Evolutionary conservation across 2,329 filamentous ascomycete species (phyloP).

Genomic region (Hymenoscyphus fructigenus): DNA sequence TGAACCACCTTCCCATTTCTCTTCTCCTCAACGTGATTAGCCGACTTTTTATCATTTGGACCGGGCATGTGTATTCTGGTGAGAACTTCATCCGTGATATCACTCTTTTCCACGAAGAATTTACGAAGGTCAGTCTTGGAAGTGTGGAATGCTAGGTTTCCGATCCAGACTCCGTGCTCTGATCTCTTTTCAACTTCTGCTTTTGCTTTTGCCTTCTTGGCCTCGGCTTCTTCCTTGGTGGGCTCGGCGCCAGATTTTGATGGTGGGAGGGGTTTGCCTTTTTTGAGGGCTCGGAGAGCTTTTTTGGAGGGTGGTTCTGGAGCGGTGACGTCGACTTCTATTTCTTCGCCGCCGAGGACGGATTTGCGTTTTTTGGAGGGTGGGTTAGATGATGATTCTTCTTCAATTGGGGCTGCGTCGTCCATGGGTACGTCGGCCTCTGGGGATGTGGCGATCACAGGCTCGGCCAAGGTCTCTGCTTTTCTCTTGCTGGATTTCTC

Average conservation of each 20-base stretch:
- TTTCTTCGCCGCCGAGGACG: slow-evolving; percentile 53
- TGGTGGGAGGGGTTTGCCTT: slow-evolving; percentile 61
- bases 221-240: slow-evolving; percentile 42
- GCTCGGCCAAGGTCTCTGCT: slow-evolving; percentile 21
- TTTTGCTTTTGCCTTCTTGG: slow-evolving; percentile 42
- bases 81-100: slow-evolving; percentile 68
- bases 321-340: slow-evolving; percentile 86
- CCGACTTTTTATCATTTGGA: slow-evolving; percentile 44
- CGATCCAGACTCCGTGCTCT: slow-evolving; percentile 89
- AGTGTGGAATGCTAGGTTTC: slow-evolving; percentile 84
- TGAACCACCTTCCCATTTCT: slow-evolving; percentile 33
- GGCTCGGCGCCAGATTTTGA: slow-evolving; percentile 43
- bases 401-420: slow-evolving; percentile 3
- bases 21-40: slow-evolving; percentile 35
- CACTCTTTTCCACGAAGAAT: slow-evolving; percentile 75
- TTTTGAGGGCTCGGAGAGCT: slow-evolving; percentile 85
- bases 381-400: slow-evolving; percentile 17
- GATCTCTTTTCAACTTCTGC: slow-evolving; percentile 60
- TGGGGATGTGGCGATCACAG: slow-evolving; percentile 1
- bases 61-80: slow-evolving; percentile 66
- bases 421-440: neutral
- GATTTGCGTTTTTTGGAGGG: slow-evolving; percentile 67
- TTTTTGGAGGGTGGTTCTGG: slow-evolving; percentile 96
- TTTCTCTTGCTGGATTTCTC: slow-evolving; percentile 32
- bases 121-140: slow-evolving; percentile 72